These are phyloP conservation scores for Clitocybe nebularis DNA, from an alignment of 1,284 basidiomycete genomes.

Conservation along the genomic window DNA sequence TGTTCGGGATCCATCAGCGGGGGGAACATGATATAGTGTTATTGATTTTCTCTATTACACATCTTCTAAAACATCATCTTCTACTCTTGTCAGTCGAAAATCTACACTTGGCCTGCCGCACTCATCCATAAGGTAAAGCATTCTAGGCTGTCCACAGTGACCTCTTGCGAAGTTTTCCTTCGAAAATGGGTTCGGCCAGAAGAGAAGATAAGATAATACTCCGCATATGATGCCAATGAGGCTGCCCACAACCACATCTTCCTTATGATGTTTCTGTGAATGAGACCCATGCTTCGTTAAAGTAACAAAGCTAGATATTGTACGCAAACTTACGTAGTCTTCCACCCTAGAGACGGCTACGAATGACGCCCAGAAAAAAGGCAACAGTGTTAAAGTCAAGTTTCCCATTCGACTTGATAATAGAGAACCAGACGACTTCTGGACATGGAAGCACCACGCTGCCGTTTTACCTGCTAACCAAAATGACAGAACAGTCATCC, in stretches of 20 bases:
- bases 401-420: conserved; percentile 46
- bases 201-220: conserved; percentile 50
- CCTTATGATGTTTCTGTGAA: conserved; percentile 59
- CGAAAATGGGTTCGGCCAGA: conserved; percentile 62
- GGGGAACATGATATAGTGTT: conserved; percentile 22
- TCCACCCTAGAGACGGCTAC: conserved; percentile 61
- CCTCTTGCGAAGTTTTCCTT: conserved; percentile 26
- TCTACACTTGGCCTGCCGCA: conserved; percentile 24
- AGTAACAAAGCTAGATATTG: conserved; percentile 2
- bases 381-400: conserved; percentile 45
- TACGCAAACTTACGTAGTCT: conserved; percentile 55
- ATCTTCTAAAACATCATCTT: conserved; percentile 39
- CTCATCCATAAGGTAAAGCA: conserved; percentile 30
- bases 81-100: conserved; percentile 48
- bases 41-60: conserved; percentile 31
- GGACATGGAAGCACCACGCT: conserved; percentile 51
- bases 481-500: conserved; percentile 60
- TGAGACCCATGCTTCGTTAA: conserved; percentile 1
- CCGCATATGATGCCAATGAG: conserved; percentile 51
- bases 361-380: conserved; percentile 54
- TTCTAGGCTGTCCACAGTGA: conserved; percentile 34
- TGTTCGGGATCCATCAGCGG: conserved; percentile 38
- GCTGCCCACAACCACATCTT: conserved; percentile 62
- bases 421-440: conserved; percentile 31
- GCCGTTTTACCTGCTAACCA: conserved; percentile 63